phyloP scores from a whole-genome alignment of 139 green algal species.

The Chlamydomonas sphaeroides region DNA sequence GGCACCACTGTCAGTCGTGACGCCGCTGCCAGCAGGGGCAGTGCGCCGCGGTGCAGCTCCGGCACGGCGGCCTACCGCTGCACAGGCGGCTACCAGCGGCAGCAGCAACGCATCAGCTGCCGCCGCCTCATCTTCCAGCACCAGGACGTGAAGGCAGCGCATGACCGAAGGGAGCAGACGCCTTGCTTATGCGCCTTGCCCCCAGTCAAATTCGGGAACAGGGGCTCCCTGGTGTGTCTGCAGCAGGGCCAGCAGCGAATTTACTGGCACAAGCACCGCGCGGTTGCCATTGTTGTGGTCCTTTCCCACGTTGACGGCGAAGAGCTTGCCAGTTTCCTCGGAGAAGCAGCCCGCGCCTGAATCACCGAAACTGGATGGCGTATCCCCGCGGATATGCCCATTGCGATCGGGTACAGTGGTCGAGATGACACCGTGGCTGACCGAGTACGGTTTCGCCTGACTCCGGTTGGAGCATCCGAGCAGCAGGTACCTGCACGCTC shows the following conservation, averaged over 20 bases:
- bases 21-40: not conserved
- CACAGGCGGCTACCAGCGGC: not conserved
- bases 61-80: not conserved
- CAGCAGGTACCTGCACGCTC: too few species aligned
- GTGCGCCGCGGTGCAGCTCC: not conserved
- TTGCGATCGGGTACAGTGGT: too few species aligned
- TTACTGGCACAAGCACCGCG: not conserved
- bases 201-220: not conserved
- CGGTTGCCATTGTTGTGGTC: not conserved
- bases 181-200: not conserved
- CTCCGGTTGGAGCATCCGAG: too few species aligned
- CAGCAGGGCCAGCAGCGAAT: not conserved
- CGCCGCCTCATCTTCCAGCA: not conserved
- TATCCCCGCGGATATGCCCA: too few species aligned
- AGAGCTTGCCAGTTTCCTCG: not conserved
- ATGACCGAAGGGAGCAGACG: not conserved
- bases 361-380: too few species aligned
- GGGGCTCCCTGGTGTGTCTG: not conserved
- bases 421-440: too few species aligned
- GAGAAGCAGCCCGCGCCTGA: not conserved
- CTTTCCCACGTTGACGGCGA: not conserved
- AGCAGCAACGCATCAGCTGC: not conserved
- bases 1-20: not conserved
- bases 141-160: not conserved
- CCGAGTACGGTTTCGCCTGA: too few species aligned